Percentiles rank a stretch among this genome's conserved stretches.
These are phyloP conservation scores for Olyra latifolia DNA, from an alignment of 176 grass and related monocot species.

Conservation along the genomic window DNA sequence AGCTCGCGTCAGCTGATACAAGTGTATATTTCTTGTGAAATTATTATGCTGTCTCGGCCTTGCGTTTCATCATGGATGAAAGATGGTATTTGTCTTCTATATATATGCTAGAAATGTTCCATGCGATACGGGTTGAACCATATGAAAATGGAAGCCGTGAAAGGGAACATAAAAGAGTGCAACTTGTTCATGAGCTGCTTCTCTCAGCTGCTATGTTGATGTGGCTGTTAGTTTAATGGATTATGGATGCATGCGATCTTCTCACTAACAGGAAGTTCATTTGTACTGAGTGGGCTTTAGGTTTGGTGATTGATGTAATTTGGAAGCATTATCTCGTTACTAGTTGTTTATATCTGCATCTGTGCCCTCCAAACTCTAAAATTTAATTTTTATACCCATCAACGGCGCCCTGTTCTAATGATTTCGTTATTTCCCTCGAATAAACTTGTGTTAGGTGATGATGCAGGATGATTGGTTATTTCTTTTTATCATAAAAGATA, in stretches of 20 bases:
- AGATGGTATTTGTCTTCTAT: conserved; percentile 34
- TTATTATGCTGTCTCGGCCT: background rate
- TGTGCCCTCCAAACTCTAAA: background rate
- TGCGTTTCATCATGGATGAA: conserved; percentile 33
- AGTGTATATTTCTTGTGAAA: conserved; percentile 23
- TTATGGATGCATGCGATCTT: conserved; percentile 11
- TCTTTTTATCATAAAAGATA: conserved; percentile 22
- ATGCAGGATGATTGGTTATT: conserved; percentile 38
- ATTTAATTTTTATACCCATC: background rate
- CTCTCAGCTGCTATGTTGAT: conserved; percentile 4
- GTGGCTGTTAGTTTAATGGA: conserved; percentile 6
- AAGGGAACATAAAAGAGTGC: conserved; percentile 6
- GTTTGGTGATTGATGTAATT: conserved; percentile 22
- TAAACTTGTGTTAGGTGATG: conserved; percentile 36
- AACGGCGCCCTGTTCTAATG: conserved; percentile 50
- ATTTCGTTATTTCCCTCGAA: conserved; percentile 32
- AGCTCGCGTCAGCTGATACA: conserved; percentile 23
- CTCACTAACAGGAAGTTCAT: conserved; percentile 20
- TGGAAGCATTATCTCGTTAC: conserved; percentile 27
- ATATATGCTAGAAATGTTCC: conserved; percentile 3
- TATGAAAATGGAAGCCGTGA: conserved; percentile 26
- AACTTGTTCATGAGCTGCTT: conserved; percentile 30
- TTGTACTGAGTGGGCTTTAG: conserved; percentile 22
- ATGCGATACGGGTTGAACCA: conserved; percentile 28
- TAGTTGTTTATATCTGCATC: background rate